Percentiles rank a stretch among this genome's conserved stretches.
These are phyloP conservation scores for Rubroshorea leprosula DNA, from an alignment of 345 rosid species.

Conservation along the genomic window DNA sequence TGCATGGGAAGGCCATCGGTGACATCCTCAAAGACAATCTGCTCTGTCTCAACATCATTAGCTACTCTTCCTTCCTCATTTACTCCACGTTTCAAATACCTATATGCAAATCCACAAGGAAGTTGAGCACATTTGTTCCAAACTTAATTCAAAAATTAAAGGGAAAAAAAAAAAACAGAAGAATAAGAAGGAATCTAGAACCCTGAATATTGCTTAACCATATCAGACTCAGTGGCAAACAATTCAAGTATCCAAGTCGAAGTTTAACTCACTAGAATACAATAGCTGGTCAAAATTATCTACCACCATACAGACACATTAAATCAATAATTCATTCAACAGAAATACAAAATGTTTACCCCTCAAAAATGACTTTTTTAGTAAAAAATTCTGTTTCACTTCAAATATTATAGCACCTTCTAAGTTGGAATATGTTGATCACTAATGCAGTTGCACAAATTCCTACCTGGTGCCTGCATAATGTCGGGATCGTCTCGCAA, in stretches of 20 bases:
- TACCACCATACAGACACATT: no score
- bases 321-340: no score
- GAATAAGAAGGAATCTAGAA: not conserved
- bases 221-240: not conserved
- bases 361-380: not conserved
- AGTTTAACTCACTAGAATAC: slow-evolving; percentile 3
- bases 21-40: slow-evolving; percentile 77
- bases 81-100: slow-evolving; percentile 97
- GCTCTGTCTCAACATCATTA: slow-evolving; percentile 99
- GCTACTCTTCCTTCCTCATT: slow-evolving; percentile 95
- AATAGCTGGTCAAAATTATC: no score
- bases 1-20: slow-evolving; percentile 64
- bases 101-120: slow-evolving; percentile 23
- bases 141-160: not conserved
- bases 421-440: no score
- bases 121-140: not conserved
- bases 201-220: slow-evolving; percentile 4
- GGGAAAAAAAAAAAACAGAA: not conserved
- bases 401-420: no score
- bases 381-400: no score
- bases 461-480: slow-evolving; percentile 94
- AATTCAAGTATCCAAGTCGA: not conserved
- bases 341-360: not conserved
- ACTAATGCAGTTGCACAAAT: not conserved
- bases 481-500: slow-evolving; percentile 98